phyloP scores from a whole-genome alignment of 352 stramenopile genomes.

The Phytophthora lateralis region DNA sequence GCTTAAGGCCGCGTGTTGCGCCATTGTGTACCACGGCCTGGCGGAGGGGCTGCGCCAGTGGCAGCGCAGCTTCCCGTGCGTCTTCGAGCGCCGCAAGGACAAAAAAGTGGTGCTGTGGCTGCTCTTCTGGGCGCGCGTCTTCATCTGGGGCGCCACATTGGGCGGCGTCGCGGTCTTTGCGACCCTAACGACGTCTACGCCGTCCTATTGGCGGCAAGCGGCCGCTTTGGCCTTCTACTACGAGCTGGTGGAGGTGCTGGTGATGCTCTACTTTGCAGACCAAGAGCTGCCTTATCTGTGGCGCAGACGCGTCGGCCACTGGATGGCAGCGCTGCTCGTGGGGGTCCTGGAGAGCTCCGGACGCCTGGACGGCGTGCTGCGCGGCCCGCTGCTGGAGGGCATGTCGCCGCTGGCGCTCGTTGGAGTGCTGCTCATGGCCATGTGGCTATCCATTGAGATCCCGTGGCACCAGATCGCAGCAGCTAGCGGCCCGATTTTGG shows the following conservation, averaged over 20 bases:
- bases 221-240: conserved; percentile 41
- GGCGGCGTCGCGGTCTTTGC: conserved; percentile 30
- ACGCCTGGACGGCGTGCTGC: conserved; percentile 26
- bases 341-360: conserved; percentile 34
- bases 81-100: conserved; percentile 39
- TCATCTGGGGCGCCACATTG: conserved; percentile 64
- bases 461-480: conserved; percentile 48
- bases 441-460: conserved; percentile 49
- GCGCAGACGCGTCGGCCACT: conserved; percentile 45
- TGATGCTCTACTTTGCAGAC: conserved; percentile 64
- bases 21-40: conserved; percentile 47
- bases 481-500: conserved; percentile 10
- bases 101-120: conserved; percentile 50
- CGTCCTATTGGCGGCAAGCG: conserved; percentile 16
- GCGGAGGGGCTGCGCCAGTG: conserved; percentile 43
- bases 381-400: conserved; percentile 18
- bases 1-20: conserved; percentile 51
- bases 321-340: conserved; percentile 36
- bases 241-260: conserved; percentile 56
- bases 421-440: conserved; percentile 41
- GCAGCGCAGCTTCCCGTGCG: conserved; percentile 38
- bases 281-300: conserved; percentile 49
- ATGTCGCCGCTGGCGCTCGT: conserved; percentile 42
- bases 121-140: conserved; percentile 65
- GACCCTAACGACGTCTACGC: not conserved